phyloP scores from a whole-genome alignment of 2,329 filamentous ascomycete genomes.

The Trichoderma sp. region DNA sequence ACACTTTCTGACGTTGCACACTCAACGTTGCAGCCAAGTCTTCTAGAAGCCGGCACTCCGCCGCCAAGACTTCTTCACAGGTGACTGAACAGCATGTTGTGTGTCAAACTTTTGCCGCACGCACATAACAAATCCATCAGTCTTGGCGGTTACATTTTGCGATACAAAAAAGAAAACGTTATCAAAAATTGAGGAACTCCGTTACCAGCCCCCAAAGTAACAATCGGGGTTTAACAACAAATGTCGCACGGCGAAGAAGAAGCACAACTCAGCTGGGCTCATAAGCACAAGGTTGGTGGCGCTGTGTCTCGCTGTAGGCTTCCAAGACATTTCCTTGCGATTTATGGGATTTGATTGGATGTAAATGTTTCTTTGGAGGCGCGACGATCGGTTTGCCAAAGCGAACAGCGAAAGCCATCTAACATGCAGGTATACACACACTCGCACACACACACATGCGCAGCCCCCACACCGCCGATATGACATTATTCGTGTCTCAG shows the following conservation, averaged over 20 bases:
- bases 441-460: background rate
- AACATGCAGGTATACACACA: background rate
- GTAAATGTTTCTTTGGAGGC: background rate
- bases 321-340: background rate
- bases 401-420: background rate
- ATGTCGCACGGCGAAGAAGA: background rate
- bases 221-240: background rate
- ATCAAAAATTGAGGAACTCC: background rate
- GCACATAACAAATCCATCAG: background rate
- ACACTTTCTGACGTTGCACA: background rate
- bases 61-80: background rate
- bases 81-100: background rate
- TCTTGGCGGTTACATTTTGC: background rate
- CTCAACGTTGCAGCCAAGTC: background rate
- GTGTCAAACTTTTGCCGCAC: background rate
- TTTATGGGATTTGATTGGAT: background rate
- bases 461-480: background rate
- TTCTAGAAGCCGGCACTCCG: constrained; percentile 7
- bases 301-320: background rate
- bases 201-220: background rate
- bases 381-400: background rate
- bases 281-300: background rate
- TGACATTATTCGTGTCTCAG: background rate
- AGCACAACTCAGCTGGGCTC: too few relatives aligned
- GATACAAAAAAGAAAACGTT: background rate